Conservation (phyloP, 441 rosid genomes). For the Syzygium syzygioides region DNA sequence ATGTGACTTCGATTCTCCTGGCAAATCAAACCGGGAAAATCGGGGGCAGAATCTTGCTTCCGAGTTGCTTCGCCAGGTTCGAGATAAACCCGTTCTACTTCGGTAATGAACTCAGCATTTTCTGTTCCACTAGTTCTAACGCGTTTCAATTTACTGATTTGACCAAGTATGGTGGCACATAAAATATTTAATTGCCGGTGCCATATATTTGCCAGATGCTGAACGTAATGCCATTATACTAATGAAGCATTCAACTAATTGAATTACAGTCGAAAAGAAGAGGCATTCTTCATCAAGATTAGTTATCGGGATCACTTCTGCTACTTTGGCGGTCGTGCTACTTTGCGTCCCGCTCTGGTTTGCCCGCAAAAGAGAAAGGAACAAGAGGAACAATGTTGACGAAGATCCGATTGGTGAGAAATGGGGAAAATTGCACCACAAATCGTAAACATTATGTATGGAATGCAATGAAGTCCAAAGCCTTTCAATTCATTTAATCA, state of each 20-base stretch:
- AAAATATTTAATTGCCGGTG: background rate
- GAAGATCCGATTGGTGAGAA: background rate
- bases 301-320: background rate
- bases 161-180: background rate
- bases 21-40: background rate
- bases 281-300: background rate
- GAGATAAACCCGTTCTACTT: rapidly evolving
- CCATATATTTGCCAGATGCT: background rate
- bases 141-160: background rate
- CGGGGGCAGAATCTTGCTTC: background rate
- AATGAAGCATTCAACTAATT: background rate
- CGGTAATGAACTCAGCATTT: background rate
- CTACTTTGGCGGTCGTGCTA: background rate
- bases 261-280: background rate
- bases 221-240: background rate
- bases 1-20: background rate
- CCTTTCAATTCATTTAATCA: background rate
- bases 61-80: background rate
- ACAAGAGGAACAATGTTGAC: background rate
- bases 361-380: background rate
- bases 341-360: background rate
- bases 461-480: background rate
- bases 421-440: background rate
- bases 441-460: background rate
- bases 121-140: background rate